phyloP scores from a whole-genome alignment of 176 grass and related monocot genomes.

The Aegilops sharonensis region DNA sequence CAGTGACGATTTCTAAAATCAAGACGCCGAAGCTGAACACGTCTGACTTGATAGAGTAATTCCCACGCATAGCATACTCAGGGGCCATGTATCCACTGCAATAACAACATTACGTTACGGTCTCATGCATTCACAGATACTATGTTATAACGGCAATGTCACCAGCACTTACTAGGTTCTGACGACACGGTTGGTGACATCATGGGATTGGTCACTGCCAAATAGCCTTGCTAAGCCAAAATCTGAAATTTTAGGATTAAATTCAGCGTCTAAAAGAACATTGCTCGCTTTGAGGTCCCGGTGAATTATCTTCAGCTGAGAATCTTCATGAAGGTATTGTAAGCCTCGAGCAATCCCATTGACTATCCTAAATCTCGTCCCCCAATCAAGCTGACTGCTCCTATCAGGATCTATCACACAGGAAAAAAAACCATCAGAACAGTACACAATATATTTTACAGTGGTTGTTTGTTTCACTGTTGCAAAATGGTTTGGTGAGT shows the following conservation, averaged over 20 bases:
- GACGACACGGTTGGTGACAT: conserved; percentile 51
- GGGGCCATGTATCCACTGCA: conserved; percentile 56
- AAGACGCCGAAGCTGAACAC: conserved; percentile 74
- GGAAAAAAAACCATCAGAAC: conserved; percentile 12
- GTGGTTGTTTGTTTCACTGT: not conserved
- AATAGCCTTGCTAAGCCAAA: conserved; percentile 74
- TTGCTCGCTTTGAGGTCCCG: conserved; percentile 54
- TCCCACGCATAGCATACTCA: conserved; percentile 63
- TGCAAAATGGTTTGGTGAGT: conserved; percentile 7
- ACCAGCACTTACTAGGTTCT: conserved; percentile 72
- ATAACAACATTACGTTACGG: not conserved
- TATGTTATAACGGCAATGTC: conserved; percentile 1
- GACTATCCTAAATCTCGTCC: conserved; percentile 49
- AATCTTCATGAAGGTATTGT: conserved; percentile 88
- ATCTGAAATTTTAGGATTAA: conserved; percentile 74
- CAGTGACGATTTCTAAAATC: conserved; percentile 67
- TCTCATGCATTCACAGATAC: not conserved
- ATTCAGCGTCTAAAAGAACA: conserved; percentile 45
- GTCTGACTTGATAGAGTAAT: conserved; percentile 69
- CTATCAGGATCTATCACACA: conserved; percentile 39
- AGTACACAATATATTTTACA: not conserved
- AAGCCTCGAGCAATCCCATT: conserved; percentile 65
- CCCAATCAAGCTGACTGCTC: conserved; percentile 46
- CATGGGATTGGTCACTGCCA: conserved; percentile 49
- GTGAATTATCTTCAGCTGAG: conserved; percentile 71